Conservation (phyloP, 768 basidiomycete species). For the Serendipita sp. region DNA sequence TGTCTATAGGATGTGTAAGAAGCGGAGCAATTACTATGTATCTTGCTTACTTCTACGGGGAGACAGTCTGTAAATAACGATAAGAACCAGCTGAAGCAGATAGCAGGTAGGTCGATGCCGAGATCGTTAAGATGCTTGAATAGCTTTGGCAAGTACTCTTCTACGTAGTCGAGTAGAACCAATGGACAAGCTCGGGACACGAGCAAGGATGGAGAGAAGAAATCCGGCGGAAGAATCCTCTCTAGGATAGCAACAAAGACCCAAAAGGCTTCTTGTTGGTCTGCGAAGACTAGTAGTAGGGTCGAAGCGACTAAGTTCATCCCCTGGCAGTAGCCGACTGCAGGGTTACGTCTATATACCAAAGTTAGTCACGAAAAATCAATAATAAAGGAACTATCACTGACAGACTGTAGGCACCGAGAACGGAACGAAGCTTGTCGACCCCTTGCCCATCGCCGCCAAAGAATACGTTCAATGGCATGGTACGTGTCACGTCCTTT, state of each 20-base stretch:
- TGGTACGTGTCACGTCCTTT: slow-evolving; percentile 83
- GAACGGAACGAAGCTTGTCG: slow-evolving; percentile 72
- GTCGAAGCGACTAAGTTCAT: slow-evolving; percentile 96
- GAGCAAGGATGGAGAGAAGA: slow-evolving; percentile 82
- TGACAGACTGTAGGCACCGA: slow-evolving; percentile 84
- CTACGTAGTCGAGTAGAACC: slow-evolving; percentile 77
- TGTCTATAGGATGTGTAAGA: slow-evolving; percentile 33
- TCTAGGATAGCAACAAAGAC: slow-evolving; percentile 79
- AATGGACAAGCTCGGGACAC: slow-evolving; percentile 89
- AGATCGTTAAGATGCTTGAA: slow-evolving; percentile 59
- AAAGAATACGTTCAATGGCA: slow-evolving; percentile 93
- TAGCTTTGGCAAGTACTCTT: slow-evolving; percentile 58
- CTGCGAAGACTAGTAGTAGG: slow-evolving; percentile 75
- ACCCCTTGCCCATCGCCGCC: slow-evolving; percentile 94
- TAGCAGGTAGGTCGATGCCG: slow-evolving; percentile 80
- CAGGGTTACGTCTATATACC: slow-evolving; percentile 58
- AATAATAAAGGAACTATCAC: slow-evolving; percentile 15
- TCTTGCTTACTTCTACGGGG: slow-evolving; percentile 64
- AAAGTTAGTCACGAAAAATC: not conserved
- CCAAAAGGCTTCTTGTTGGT: slow-evolving; percentile 98
- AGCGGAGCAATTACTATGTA: not conserved
- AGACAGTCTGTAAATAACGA: slow-evolving; percentile 92
- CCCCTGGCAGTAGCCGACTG: slow-evolving; percentile 87
- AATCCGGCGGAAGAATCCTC: slow-evolving; percentile 74
- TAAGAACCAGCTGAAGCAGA: slow-evolving; percentile 97